Base-by-base conservation (phyloP, 441 rosid genomes). In the Aleurites moluccanus region DNA sequence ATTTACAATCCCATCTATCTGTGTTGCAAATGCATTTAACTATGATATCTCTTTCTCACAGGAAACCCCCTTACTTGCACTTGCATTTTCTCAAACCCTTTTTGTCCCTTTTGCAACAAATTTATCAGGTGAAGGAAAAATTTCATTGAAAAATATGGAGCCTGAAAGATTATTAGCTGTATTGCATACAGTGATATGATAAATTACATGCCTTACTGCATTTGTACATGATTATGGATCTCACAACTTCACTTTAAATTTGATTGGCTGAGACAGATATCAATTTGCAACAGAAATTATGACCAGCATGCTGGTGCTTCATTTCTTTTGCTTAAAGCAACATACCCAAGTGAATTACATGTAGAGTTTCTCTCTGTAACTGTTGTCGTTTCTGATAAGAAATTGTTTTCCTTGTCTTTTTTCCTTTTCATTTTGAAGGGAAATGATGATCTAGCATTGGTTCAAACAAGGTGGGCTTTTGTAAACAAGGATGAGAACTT, bases 401-500 rank as follows among this genome's bases (percentile, higher is more conserved):
- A 64, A 13, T 11, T 53, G 14, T 16, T 55, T 27, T 25, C 23
- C n/a, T 52, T 44, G 0, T 38, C 33, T 60, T 69, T n/a, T 61
- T 64, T 52, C 10, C 40, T 53, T 79, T 57, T 73, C 20, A 64
- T 75, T 14, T 72, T 75, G 50, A 67, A 92, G 98, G 97, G 97
- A 15, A 81, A 92, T 45, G 90, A 86, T 77, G 94, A 93, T 73
- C 70, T 93, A 55, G 97, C 92, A 30, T 80, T 93, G 84, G 98
- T 92, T 30, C 98, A 93, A 78, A 82, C 96, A 72, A 88, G 97
- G 86, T 93, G 98, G 98, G 80, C 92, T 20, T 93, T 93, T 72
- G 98, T 93, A 60, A 93, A 93, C 86, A 93, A 90, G 88, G 94
- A 90, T 64, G 98, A 93, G 86, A 93, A 93, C 88, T 77, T 93